A percentile compares a stretch with the other conserved stretches of the same genome.
These are phyloP conservation scores for Leptographium lundbergii DNA, from an alignment of 2,329 filamentous ascomycete genomes.

Conservation along the genomic window DNA sequence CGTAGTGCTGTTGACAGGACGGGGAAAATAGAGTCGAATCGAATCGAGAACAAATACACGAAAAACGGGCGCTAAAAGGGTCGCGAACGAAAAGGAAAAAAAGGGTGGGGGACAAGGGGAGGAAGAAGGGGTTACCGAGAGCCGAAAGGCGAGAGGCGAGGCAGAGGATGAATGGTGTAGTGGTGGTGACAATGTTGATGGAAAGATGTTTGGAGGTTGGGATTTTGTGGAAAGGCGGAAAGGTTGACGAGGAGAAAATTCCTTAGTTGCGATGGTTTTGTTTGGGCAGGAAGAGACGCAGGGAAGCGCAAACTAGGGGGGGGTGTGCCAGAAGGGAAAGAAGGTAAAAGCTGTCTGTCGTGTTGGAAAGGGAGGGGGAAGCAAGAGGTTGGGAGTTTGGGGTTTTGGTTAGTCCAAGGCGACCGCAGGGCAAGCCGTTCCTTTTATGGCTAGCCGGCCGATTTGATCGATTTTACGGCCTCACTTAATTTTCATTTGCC, in stretches of 20 bases:
- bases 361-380: conserved; percentile 8
- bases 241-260: not conserved
- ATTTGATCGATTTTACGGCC: not conserved
- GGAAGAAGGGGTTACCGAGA: not conserved
- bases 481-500: not conserved
- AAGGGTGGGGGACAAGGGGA: not conserved
- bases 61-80: not conserved
- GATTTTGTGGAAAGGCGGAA: not conserved
- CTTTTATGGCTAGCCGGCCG: not conserved
- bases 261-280: not conserved
- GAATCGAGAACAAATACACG: not conserved
- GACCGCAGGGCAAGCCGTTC: not conserved
- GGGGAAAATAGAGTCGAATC: not conserved
- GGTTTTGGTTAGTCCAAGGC: conserved; percentile 6
- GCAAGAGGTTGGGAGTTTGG: conserved; percentile 6
- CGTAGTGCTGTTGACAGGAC: not conserved
- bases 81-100: not conserved
- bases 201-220: not conserved
- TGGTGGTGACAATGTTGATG: conserved; percentile 2
- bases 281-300: conserved; percentile 2
- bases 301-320: conserved; percentile 1
- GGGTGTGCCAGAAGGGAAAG: conserved; percentile 2
- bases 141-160: not conserved
- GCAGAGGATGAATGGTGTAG: not conserved
- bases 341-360: conserved; percentile 7